Base-by-base conservation (phyloP, 2,329 filamentous ascomycete species). In the Fusarium circinatum region DNA sequence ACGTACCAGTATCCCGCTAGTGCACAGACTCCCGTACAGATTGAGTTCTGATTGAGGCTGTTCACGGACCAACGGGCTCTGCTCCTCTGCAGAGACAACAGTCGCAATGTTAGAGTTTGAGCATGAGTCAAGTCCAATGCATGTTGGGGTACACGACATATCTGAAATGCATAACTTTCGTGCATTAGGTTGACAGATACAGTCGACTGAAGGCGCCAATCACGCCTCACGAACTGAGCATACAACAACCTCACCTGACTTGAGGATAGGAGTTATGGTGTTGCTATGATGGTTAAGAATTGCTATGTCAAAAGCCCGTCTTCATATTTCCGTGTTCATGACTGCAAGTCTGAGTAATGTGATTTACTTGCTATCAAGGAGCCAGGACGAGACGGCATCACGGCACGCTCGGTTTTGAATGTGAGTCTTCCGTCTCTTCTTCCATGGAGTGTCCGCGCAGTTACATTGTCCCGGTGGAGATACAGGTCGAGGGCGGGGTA, bases 391-490 rank as follows among this genome's bases (percentile, higher is more conserved):
- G 12, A 15, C 30, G 17, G 30, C 12, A 34, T 24, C 9, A 20
- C 30, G n/a, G 30, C 30, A 24, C 4, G 3, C 6, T 3, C 1
- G 17, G 2, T 5, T 52, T 12, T 24, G 12, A 34, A 11, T 15
- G 2, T 34, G n/a, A 51, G 17, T 24, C 30, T 8, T 15, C n/a
- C 4, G 17, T 4, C n/a, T 24, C 34, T 14, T 3, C 6, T 34
- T 24, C 4, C 17, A 10, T 18, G 6, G 6, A 32, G 5, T 20
- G 4, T 14, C 12, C 17, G 10, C 5, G 30, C 5, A 10, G 8
- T 10, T 20, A 8, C 1, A 18, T 15, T 14, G 5, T 24, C 4
- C 15, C 2, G 6, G 11, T 34, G 4, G 0, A 20, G 8, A 24
- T 4, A 14, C 14, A 24, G 17, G 12, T 32, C 8, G 8, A 49